Evolutionary conservation across 768 basidiomycete species (phyloP), one percentile per base, ranked within the genome.

Genomic region (Tricholoma bakamatsutake): DNA sequence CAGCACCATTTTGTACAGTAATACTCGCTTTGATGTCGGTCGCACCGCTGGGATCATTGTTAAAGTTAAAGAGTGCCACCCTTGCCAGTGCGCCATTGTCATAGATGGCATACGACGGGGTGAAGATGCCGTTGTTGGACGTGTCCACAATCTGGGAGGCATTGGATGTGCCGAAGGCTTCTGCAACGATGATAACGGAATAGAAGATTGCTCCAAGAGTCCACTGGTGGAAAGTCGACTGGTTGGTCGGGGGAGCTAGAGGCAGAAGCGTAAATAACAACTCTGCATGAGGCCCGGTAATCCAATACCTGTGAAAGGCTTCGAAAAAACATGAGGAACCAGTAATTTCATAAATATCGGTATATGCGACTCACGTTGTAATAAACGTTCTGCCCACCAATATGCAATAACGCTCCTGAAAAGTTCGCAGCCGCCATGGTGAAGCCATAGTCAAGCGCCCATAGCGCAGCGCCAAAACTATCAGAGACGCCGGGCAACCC

Each of bases 141-240:
- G 91, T 75, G 67, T 93, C 90, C 27, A 89, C 68, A 30, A 93
- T 76, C 55, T 81, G 87, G 1, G 87, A 81, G 4, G 67, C 71
- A 66, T 84, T 84, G 42, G 80, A 78, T 42, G 76, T 73, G 12
- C 88, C 89, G 31, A 93, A 75, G 2, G 79, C 75, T 68, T 93
- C 90, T 2, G 90, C 80, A 40, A 88, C 73, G 57, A 85, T 77
- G 6, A 93, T 72, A 2, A 83, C 78, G 2, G 88, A 77, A 67
- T 90, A 92, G 71, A 87, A 90, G 50, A 86, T 73, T 0, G 88
- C 80, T 0, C 87, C 88, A 40, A 90, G 73, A 0, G 86, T 87
- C 88, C 88, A 91, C 68, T 86, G 71, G 50, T 77, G 76, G 69
- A 76, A 82, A 1, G 72, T 63, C 8, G 81, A 78, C 55, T 84